These are phyloP conservation scores for Hypoxylon subgilvum DNA, from an alignment of 495 filamentous ascomycete genomes.

Conservation along the genomic window DNA sequence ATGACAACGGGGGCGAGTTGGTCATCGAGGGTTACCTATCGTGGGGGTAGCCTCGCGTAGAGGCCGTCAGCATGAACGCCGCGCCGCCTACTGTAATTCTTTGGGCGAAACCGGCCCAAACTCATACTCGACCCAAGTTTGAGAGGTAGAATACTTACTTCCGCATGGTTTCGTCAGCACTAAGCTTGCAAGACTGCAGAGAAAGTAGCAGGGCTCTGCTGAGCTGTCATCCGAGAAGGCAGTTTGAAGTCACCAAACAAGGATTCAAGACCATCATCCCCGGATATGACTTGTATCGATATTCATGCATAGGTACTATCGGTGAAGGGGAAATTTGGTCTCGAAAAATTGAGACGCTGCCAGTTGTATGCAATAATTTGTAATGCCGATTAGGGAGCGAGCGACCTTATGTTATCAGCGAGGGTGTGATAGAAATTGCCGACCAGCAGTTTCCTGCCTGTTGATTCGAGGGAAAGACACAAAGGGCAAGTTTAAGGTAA, in stretches of 20 bases:
- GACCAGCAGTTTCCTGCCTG: slow-evolving; percentile 7
- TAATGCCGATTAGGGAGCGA: neutral
- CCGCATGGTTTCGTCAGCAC: slow-evolving; percentile 11
- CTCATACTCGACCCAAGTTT: neutral
- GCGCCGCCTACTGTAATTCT: neutral
- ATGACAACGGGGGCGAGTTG: slow-evolving; percentile 14
- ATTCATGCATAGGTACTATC: neutral
- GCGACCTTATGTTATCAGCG: slow-evolving; percentile 4
- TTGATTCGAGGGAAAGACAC: slow-evolving; percentile 1
- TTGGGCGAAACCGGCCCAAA: neutral
- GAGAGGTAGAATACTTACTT: slow-evolving; percentile 7
- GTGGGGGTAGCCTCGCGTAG: slow-evolving; percentile 15
- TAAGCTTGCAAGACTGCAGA: slow-evolving; percentile 15
- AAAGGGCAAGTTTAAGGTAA: neutral
- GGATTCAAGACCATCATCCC: slow-evolving; percentile 4
- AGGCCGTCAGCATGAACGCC: neutral
- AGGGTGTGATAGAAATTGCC: slow-evolving; percentile 2
- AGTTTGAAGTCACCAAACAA: slow-evolving; percentile 9
- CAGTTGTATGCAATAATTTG: neutral
- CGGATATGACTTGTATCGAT: slow-evolving; percentile 1
- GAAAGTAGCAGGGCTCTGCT: neutral
- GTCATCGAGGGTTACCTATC: slow-evolving; percentile 17
- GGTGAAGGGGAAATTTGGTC: slow-evolving; percentile 6
- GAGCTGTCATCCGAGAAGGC: slow-evolving; percentile 9
- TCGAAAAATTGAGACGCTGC: slow-evolving; percentile 11